These are phyloP conservation scores for Triticum timopheevii DNA, from an alignment of 176 grass and related monocot species.

Conservation along the genomic window DNA sequence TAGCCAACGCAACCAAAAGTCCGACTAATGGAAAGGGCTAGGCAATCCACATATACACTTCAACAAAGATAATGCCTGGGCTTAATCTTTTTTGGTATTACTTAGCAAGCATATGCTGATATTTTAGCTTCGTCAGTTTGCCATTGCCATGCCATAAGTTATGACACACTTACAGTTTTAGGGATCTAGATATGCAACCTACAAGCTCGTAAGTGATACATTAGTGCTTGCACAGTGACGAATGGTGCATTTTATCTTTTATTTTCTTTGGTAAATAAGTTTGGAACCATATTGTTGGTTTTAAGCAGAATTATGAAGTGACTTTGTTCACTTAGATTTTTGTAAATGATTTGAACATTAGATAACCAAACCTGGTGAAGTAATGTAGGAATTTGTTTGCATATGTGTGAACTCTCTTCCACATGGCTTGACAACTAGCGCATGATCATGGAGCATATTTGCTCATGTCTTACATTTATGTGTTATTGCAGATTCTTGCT, in stretches of 20 bases:
- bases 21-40: too few relatives aligned
- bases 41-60: too few relatives aligned
- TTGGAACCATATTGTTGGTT: slow-evolving; percentile 13
- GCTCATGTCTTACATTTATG: slow-evolving; percentile 10
- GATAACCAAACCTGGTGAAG: slow-evolving; percentile 5
- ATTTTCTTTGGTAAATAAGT: slow-evolving; percentile 10
- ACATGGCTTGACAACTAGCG: background rate
- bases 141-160: background rate
- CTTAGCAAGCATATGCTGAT: background rate
- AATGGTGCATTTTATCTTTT: background rate
- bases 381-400: slow-evolving; percentile 4
- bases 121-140: background rate
- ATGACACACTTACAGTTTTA: background rate
- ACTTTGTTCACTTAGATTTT: background rate
- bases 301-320: slow-evolving; percentile 12
- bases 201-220: background rate
- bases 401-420: slow-evolving; percentile 23
- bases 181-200: background rate
- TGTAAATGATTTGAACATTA: slow-evolving; percentile 9
- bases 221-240: background rate
- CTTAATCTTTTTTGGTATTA: slow-evolving; percentile 2
- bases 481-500: slow-evolving; percentile 79
- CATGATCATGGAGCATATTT: slow-evolving; percentile 24
- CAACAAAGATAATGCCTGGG: background rate
- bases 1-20: too few relatives aligned